Percentiles rank a stretch among this genome's conserved stretches.
Evolutionary conservation across 352 stramenopile genomes (phyloP).

Genomic region (Phytophthora vignae): DNA sequence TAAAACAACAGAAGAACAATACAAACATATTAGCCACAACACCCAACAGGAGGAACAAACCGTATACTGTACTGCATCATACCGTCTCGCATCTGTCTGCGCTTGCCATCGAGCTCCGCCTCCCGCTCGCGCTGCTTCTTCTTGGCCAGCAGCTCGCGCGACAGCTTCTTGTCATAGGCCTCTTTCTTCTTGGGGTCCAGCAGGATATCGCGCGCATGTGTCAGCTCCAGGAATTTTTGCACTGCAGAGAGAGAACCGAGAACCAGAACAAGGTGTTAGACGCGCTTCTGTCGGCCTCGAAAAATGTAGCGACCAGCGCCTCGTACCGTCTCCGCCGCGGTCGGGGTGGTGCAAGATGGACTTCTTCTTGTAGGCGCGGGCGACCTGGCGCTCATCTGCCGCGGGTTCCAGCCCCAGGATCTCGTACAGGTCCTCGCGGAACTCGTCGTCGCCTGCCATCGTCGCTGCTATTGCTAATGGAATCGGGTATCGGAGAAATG

Average conservation of each 20-base stretch:
- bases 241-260: slow-evolving; percentile 40
- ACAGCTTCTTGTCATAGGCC: slow-evolving; percentile 84
- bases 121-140: slow-evolving; percentile 77
- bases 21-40: slow-evolving; percentile 1
- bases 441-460: slow-evolving; percentile 48
- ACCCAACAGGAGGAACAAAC: not conserved
- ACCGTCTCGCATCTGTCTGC: slow-evolving; percentile 74
- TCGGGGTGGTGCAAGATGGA: slow-evolving; percentile 83
- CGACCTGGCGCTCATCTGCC: slow-evolving; percentile 70
- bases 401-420: slow-evolving; percentile 78
- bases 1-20: not conserved
- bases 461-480: slow-evolving; percentile 5
- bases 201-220: slow-evolving; percentile 76
- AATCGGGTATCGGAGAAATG: not conserved
- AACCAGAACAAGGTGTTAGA: not conserved
- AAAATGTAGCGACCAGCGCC: not conserved
- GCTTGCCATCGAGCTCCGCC: slow-evolving; percentile 61
- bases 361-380: slow-evolving; percentile 87
- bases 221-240: slow-evolving; percentile 86
- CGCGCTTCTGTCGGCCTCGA: not conserved
- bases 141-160: slow-evolving; percentile 63
- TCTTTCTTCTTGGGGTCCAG: slow-evolving; percentile 85
- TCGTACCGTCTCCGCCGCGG: slow-evolving; percentile 77
- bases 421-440: slow-evolving; percentile 72
- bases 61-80: not conserved